Percentiles rank a stretch among this genome's conserved stretches.
phyloP scores from a whole-genome alignment of 306 rosid species.

The Quillaja saponaria region DNA sequence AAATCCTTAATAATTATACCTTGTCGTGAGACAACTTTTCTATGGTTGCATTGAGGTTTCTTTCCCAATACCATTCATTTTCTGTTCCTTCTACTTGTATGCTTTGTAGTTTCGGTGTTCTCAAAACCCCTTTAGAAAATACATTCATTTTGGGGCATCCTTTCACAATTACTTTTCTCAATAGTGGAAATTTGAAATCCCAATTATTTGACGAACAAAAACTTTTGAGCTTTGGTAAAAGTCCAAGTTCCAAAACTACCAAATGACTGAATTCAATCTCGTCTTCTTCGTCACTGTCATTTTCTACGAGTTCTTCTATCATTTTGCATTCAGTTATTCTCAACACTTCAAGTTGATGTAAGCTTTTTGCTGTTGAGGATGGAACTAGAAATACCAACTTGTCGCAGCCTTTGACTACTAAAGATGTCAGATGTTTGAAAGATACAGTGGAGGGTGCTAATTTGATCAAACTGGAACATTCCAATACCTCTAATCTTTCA shows the following conservation, averaged over 20 bases:
- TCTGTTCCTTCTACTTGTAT: neutral
- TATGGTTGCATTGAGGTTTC: neutral
- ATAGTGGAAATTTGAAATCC: neutral
- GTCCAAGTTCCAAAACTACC: neutral
- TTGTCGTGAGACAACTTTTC: neutral
- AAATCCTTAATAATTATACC: neutral
- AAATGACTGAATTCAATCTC: neutral
- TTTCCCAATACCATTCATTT: conserved; percentile 1
- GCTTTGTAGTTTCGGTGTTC: neutral
- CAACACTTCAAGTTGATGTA: neutral
- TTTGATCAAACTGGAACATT: conserved; percentile 7
- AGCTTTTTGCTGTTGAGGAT: neutral
- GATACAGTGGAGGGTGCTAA: conserved; percentile 4
- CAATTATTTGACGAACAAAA: conserved; percentile 3
- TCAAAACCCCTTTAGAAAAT: neutral
- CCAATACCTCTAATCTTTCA: neutral
- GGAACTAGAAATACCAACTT: neutral
- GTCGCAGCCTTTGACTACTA: conserved; percentile 5
- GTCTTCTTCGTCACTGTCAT: neutral
- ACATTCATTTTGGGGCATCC: neutral
- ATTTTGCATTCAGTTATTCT: neutral
- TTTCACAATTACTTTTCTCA: neutral
- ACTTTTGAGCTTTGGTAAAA: neutral
- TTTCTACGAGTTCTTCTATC: neutral
- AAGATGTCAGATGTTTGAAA: conserved; percentile 1